A percentile compares a stretch with the other conserved stretches of the same genome.
These are phyloP conservation scores for Ophiostoma australiae DNA, from an alignment of 2,329 filamentous ascomycete genomes.

Conservation along the genomic window DNA sequence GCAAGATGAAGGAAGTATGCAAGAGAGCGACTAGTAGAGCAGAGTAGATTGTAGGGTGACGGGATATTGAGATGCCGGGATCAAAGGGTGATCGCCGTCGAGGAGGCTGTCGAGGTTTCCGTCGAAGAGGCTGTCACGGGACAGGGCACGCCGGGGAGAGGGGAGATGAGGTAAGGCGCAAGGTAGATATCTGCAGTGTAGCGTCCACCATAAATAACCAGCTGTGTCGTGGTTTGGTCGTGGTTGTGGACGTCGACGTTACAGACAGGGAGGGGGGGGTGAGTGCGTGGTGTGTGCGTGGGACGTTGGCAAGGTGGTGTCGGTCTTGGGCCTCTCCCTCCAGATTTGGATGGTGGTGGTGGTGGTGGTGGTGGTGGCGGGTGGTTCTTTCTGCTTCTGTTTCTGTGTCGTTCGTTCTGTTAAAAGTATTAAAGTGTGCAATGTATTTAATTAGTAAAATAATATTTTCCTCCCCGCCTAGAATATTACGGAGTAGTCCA, in stretches of 20 bases:
- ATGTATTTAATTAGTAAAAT: conserved; percentile 11
- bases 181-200: neutral
- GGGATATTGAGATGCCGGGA: neutral
- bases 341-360: neutral
- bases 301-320: neutral
- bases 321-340: neutral
- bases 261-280: neutral
- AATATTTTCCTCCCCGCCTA: conserved; percentile 15
- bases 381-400: conserved; percentile 10
- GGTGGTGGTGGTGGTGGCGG: conserved; percentile 16
- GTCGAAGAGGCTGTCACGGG: conserved; percentile 2
- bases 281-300: neutral
- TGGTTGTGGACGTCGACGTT: neutral
- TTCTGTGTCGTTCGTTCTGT: neutral
- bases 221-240: neutral
- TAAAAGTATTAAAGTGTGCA: neutral
- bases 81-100: neutral
- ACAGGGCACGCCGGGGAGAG: conserved; percentile 12
- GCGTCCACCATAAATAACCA: neutral
- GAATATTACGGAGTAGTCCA: neutral
- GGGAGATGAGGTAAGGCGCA: neutral
- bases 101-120: neutral
- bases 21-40: neutral
- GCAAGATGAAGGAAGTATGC: neutral
- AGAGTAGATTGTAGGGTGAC: neutral